Base-by-base conservation (phyloP, 2,329 filamentous ascomycete species). In the Diaporthe aspalathi region DNA sequence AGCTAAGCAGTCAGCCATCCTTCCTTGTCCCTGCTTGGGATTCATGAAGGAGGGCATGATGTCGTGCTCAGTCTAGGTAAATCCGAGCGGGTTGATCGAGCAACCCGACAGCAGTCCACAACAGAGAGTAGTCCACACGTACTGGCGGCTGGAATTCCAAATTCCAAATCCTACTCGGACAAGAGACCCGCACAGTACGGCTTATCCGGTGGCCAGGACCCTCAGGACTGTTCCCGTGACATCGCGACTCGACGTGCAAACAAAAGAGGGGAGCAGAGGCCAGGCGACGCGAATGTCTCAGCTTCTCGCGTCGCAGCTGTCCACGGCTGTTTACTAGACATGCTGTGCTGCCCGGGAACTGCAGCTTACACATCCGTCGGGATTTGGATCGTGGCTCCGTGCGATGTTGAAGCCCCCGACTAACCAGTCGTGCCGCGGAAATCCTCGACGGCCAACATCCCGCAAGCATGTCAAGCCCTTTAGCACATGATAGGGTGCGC, bases 81-180 rank as follows among this genome's bases (percentile, higher is more conserved):
- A 50, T 50, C 45, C 60, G 60, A 65, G 45, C 60, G 60, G 60
- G 29, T 27, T 38, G 5, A 29, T 65, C 60, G 29, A 45, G 14
- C 29, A 47, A 35, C 27, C 45, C 27, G 35, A 12, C 16, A 65
- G 27, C 45, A 38, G 60, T n/a, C 24, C 60, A 63, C 49, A 40
- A 63, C 27, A 43, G 43, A 49, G 27, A n/a, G n/a, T n/a, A n/a
- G n/a, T n/a, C n/a, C 11, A 38, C 5, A 12, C 35, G 35, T 14
- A 11, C 27, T 24, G 43, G 60, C 6, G 29, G 12, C 17, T 22
- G 12, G 22, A 22, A 50, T 65, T 65, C 60, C 60, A 65, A 22
- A 50, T 65, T 65, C 60, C 60, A 65, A 50, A 35, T 65, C 32
- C 5, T 57, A 1, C 5, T 24, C 17, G 35, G 12, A 27, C 54